A percentile compares a stretch with the other conserved stretches of the same genome.
These are phyloP conservation scores for Cladosporium austrohemisphaericum DNA, from an alignment of 2,329 filamentous ascomycete genomes.

Conservation along the genomic window DNA sequence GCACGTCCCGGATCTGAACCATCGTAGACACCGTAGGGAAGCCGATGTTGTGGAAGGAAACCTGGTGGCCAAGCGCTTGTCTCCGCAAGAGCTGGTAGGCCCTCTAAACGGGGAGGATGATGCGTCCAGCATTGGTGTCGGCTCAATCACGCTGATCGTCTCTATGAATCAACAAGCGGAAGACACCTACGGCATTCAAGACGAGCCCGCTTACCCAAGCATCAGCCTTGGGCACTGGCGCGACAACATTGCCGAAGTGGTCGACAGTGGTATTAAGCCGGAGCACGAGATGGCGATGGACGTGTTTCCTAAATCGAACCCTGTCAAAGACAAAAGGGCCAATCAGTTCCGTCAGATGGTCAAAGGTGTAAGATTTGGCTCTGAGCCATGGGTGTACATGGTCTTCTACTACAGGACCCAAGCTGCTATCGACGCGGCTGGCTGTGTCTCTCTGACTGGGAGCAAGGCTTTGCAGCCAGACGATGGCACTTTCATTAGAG, in stretches of 20 bases:
- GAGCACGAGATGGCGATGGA: constrained; percentile 22
- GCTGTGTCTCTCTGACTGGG: constrained; percentile 17
- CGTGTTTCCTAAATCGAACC: constrained; percentile 14
- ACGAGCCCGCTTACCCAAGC: constrained; percentile 12
- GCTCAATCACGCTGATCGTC: constrained; percentile 21
- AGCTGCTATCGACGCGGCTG: constrained; percentile 23
- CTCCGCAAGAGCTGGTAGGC: neutral
- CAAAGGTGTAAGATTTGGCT: constrained; percentile 30
- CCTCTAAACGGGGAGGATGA: constrained; percentile 6
- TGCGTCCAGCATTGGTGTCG: constrained; percentile 16
- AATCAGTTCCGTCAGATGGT: constrained; percentile 14
- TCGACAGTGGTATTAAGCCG: constrained; percentile 23
- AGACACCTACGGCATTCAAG: constrained; percentile 19
- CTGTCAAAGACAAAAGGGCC: constrained; percentile 7
- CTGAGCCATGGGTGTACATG: constrained; percentile 38
- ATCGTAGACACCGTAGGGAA: neutral
- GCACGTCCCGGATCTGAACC: neutral
- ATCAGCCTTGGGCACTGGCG: constrained; percentile 22
- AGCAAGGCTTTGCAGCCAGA: neutral
- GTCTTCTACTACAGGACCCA: constrained; percentile 40
- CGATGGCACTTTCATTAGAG: constrained; percentile 6
- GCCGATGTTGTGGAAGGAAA: constrained; percentile 22
- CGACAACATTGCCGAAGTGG: constrained; percentile 13
- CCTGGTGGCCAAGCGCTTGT: constrained; percentile 20
- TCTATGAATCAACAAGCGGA: constrained; percentile 17